Conservation (phyloP, 2,329 filamentous ascomycete species). For the Ceratocystis cacaofunesta region DNA sequence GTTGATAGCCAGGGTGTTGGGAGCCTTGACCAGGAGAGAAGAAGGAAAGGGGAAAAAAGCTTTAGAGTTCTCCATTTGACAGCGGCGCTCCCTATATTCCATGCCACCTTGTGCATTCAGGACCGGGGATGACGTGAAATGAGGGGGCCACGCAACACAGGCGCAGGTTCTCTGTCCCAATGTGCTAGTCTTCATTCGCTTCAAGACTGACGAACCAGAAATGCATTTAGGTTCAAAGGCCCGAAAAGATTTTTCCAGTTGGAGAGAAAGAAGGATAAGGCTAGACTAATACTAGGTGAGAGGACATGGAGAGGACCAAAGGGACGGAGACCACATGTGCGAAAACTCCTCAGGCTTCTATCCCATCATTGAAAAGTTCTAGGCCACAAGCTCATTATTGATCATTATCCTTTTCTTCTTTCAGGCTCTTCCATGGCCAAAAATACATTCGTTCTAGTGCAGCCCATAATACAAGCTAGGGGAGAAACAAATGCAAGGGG, state of each 20-base stretch:
- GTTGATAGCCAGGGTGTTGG: neutral
- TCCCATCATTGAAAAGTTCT: neutral
- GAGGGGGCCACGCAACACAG: neutral
- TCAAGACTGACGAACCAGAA: too few species aligned
- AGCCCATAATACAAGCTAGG: neutral
- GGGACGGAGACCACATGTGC: too few species aligned
- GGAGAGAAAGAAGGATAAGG: neutral
- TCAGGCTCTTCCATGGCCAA: neutral
- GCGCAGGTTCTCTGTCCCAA: neutral
- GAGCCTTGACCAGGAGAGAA: neutral
- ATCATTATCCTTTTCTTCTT: neutral
- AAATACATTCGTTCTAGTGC: neutral
- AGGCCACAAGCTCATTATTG: neutral
- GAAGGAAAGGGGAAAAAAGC: neutral
- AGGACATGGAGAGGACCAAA: neutral
- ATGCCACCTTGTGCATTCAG: too few species aligned
- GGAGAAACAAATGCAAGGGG: neutral
- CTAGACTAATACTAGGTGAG: neutral
- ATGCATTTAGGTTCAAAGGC: neutral
- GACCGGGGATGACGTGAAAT: neutral
- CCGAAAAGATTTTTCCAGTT: neutral
- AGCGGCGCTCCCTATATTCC: neutral
- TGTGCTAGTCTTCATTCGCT: neutral
- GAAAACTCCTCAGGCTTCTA: too few species aligned
- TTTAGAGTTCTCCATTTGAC: neutral